Percentiles rank a stretch among this genome's conserved stretches.
phyloP scores from a whole-genome alignment of 306 rosid genomes.

The Delonix regia region DNA sequence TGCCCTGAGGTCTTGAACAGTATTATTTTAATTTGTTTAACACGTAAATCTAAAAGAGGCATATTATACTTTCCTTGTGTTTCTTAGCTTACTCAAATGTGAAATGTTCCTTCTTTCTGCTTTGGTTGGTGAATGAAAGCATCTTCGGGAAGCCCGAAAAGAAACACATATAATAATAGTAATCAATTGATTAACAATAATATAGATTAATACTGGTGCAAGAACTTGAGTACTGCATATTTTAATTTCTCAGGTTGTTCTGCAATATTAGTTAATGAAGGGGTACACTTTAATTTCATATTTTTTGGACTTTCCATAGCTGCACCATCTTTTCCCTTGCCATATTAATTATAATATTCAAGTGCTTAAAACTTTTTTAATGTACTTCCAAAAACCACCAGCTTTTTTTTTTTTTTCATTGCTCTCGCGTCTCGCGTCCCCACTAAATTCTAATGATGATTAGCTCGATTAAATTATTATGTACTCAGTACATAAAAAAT shows the following conservation, averaged over 20 bases:
- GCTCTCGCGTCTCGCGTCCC: constrained; percentile 36
- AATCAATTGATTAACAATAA: neutral
- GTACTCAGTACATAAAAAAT: constrained; percentile 29
- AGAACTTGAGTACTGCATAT: neutral
- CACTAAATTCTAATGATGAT: constrained; percentile 57
- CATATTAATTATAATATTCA: constrained; percentile 33
- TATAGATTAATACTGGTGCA: neutral
- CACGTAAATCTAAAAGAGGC: no score
- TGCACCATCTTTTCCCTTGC: constrained; percentile 30
- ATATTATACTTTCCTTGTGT: no score
- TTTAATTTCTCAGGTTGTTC: neutral
- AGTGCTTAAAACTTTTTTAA: constrained; percentile 30
- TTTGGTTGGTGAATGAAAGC: neutral
- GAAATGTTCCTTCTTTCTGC: constrained; percentile 27
- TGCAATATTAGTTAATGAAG: neutral
- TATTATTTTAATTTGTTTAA: no score
- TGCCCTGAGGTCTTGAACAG: no score
- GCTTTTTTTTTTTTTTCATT: constrained; percentile 11
- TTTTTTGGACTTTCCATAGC: constrained; percentile 29
- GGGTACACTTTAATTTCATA: constrained; percentile 30
- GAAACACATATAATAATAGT: neutral
- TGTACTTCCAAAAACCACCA: constrained; percentile 44
- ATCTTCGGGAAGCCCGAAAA: neutral
- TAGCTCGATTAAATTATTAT: constrained; percentile 42
- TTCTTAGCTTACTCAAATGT: no score